Evolutionary conservation across 306 rosid genomes (phyloP).

Genomic region (Fagus crenata): DNA sequence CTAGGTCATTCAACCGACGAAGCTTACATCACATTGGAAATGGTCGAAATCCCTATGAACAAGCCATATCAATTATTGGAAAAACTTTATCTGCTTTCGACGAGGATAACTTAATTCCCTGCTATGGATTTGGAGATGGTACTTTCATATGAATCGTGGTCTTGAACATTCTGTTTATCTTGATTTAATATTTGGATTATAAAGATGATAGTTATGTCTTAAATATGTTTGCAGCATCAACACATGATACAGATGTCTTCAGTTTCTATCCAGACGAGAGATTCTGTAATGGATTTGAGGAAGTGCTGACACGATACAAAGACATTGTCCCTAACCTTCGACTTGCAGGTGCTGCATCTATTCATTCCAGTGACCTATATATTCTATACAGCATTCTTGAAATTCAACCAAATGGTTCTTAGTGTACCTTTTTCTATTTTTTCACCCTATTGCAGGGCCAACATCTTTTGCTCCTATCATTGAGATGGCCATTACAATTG

Average conservation of each 20-base stretch:
- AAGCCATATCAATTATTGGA: slow-evolving; percentile 85
- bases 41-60: slow-evolving; percentile 71
- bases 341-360: slow-evolving; percentile 59
- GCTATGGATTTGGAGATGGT: slow-evolving; percentile 96
- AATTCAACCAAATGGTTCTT: slow-evolving; percentile 1
- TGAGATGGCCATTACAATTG: slow-evolving; percentile 88
- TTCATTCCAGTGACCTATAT: not conserved
- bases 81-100: slow-evolving; percentile 68
- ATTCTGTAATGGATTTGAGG: slow-evolving; percentile 77
- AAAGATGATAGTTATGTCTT: not conserved
- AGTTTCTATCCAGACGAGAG: slow-evolving; percentile 59
- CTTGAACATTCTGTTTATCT: not conserved
- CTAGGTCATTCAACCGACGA: slow-evolving; percentile 70
- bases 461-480: slow-evolving; percentile 90
- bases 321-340: slow-evolving; percentile 68
- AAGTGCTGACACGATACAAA: slow-evolving; percentile 64
- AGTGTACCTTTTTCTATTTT: slow-evolving; percentile 7
- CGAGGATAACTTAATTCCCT: slow-evolving; percentile 88
- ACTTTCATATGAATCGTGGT: slow-evolving; percentile 19
- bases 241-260: slow-evolving; percentile 80
- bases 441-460: slow-evolving; percentile 57
- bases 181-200: not conserved
- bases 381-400: slow-evolving; percentile 8
- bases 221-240: slow-evolving; percentile 52
- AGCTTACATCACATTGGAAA: slow-evolving; percentile 83